Base-by-base conservation (phyloP, 768 basidiomycete species). In the Rhodotorula kratochvilovae region DNA sequence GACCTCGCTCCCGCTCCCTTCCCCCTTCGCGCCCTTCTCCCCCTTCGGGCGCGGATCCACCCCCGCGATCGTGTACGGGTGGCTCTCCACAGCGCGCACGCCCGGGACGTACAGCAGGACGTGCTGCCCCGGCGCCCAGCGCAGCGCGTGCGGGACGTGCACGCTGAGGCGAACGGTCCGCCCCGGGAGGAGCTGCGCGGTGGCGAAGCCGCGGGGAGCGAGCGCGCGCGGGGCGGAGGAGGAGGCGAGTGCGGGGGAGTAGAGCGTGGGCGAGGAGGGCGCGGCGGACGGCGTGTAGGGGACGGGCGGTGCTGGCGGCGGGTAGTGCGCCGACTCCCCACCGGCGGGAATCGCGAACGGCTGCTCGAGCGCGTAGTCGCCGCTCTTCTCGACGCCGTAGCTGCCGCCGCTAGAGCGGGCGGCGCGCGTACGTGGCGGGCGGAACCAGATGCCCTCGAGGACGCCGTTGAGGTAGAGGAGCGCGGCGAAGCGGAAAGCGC, bases 101-200 rank as follows among this genome's bases (percentile, higher is more conserved):
- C 84, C 83, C 0, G 90, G 89, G 29, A 90, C 82, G 62, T 82
- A 85, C 70, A 91, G 82, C 33, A 88, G 82, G 75, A 90, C 86
- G 79, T 89, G 88, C 79, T 91, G 90, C n/a, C 90, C 90, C 5
- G 90, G 86, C 1, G 86, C 84, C 90, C 90, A 91, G 0, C 82
- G 79, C 60, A 88, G 78, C 61, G 83, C 84, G 3, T 84, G 83
- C 0, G 87, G 84, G 0, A 87, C 82, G 65, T 86, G 81, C 51
- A 90, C 80, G 1, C 87, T 86, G n/a, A 91, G 78, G 54, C 90
- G 87, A 27, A 91, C 80, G 10, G 87, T 89, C 6, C 84, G 83
- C 16, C 90, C 90, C 0, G 90, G 86, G 27, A 91, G 81, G 15
- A 90, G 81, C 72, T 89, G 87, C 3, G 85, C 87, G 57, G 87